Conservation (phyloP, 1,284 basidiomycete species). For the Agroathelia rolfsii region DNA sequence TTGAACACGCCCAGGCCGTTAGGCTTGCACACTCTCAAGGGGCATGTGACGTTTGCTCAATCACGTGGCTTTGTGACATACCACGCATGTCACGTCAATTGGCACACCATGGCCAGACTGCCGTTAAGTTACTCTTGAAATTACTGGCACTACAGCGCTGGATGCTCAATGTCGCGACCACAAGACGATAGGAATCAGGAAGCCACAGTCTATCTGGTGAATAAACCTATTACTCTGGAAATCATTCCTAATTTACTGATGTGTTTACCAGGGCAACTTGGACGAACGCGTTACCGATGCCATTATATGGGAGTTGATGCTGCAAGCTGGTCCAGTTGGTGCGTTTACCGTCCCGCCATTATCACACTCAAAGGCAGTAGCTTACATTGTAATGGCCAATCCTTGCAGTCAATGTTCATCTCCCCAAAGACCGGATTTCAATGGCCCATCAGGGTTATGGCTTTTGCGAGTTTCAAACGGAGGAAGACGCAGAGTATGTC, state of each 20-base stretch:
- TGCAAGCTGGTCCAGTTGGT: slow-evolving; percentile 97
- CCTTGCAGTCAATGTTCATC: slow-evolving; percentile 82
- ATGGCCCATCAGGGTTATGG: slow-evolving; percentile 98
- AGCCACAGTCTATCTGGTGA: slow-evolving; percentile 86
- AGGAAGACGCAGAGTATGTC: slow-evolving; percentile 97
- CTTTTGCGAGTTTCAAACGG: slow-evolving; percentile 97
- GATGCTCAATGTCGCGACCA: slow-evolving; percentile 73
- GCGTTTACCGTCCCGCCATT: slow-evolving; percentile 8
- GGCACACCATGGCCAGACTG: no score
- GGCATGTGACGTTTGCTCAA: no score
- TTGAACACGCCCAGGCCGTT: no score
- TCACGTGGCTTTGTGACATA: no score
- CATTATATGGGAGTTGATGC: slow-evolving; percentile 96
- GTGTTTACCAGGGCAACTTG: slow-evolving; percentile 74
- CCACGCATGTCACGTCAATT: no score
- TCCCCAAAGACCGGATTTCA: slow-evolving; percentile 99
- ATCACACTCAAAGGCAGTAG: not conserved
- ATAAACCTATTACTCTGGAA: slow-evolving; percentile 14
- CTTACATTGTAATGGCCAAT: slow-evolving; percentile 8
- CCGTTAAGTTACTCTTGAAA: no score
- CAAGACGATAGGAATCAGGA: slow-evolving; percentile 93
- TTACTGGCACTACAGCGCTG: no score
- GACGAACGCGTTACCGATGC: slow-evolving; percentile 93
- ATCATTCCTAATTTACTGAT: not conserved
- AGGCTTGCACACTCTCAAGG: no score